These are phyloP conservation scores for Pichia inconspicua DNA, from an alignment of 1,139 yeast genomes.

Conservation along the genomic window DNA sequence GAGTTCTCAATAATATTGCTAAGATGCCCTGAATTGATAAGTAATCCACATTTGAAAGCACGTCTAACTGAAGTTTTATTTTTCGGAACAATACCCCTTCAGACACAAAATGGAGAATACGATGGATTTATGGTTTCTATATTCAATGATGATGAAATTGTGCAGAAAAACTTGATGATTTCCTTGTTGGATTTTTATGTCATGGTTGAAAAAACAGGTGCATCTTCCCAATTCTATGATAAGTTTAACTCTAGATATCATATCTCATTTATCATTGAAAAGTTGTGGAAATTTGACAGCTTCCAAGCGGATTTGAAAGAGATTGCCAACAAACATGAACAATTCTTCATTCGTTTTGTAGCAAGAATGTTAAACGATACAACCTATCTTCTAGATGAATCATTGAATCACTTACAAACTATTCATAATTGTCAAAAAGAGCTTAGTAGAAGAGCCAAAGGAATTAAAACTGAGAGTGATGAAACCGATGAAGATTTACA, in stretches of 20 bases:
- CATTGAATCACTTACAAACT: conserved; percentile 67
- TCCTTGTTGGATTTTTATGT: conserved; percentile 85
- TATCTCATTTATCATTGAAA: conserved; percentile 75
- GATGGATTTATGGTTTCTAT: conserved; percentile 71
- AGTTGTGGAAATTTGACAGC: conserved; percentile 66
- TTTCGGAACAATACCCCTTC: conserved; percentile 58
- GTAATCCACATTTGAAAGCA: conserved; percentile 90
- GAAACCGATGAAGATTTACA: conserved; percentile 57
- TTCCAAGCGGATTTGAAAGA: conserved; percentile 62
- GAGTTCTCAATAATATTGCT: conserved; percentile 68
- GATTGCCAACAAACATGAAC: conserved; percentile 60
- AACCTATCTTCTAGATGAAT: conserved; percentile 85
- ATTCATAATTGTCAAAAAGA: conserved; percentile 72
- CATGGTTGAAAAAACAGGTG: conserved; percentile 93
- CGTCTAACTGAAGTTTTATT: conserved; percentile 74
- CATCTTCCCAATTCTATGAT: conserved; percentile 91
- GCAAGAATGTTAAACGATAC: conserved; percentile 94
- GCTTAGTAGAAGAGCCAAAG: conserved; percentile 35
- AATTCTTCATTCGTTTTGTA: conserved; percentile 82
- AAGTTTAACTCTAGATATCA: conserved; percentile 87
- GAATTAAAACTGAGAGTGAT: conserved; percentile 38
- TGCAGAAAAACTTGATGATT: conserved; percentile 62
- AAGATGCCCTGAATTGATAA: conserved; percentile 78
- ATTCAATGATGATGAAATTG: conserved; percentile 56
- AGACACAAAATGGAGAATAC: conserved; percentile 21